Base-by-base conservation (phyloP, 2,329 filamentous ascomycete species). In the Chrysoporthe cubensis region DNA sequence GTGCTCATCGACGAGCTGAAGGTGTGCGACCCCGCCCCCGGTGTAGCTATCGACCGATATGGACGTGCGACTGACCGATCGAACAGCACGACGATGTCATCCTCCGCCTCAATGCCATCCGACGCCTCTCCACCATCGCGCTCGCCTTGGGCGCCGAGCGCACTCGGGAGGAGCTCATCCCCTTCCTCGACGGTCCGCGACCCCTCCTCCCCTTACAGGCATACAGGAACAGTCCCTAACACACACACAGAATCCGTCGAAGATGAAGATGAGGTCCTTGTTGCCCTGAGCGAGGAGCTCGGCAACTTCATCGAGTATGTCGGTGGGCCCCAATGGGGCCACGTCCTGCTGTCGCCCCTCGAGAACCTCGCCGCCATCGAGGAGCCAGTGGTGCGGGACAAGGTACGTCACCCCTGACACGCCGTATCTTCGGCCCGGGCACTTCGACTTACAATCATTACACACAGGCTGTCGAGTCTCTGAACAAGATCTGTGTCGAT, bases 1-100 rank as follows among this genome's bases (percentile, higher is more conserved):
- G 96, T 99, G 75, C 90, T 99, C 82, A 99, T 99, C 83, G 96
- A 99, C 82, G 96, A 99, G 88, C 88, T 99, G 78, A 99, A 97
- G 93, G 94, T 97, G 88, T 76, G 81, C 76, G 62, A 43, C 57
- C 32, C 57, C 56, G 42, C 18, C 48, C 37, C 48, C 46, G 7
- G 14, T 44, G 16, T 42, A 54, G 64, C 37, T 68, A 37, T 43
- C 48, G 61, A 26, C 34, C 54, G 46, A 42, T 43, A 34, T 48
- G 54, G 40, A 52, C 66, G 67, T 65, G 59, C 69, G 71, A 71
- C 73, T 77, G 73, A 76, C 78, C 71, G 64, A 46, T 70, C 58
- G n/a, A 71, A 62, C 76, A 99, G 95, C 96, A 99, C 82, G 96
- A 99, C 80, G 96, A 99, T 86, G 96, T 99, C 75, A 88, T 98